Evolutionary conservation across 139 green algal species (phyloP), one percentile per base, ranked within the genome.

Genomic region (Chlorella sp.): DNA sequence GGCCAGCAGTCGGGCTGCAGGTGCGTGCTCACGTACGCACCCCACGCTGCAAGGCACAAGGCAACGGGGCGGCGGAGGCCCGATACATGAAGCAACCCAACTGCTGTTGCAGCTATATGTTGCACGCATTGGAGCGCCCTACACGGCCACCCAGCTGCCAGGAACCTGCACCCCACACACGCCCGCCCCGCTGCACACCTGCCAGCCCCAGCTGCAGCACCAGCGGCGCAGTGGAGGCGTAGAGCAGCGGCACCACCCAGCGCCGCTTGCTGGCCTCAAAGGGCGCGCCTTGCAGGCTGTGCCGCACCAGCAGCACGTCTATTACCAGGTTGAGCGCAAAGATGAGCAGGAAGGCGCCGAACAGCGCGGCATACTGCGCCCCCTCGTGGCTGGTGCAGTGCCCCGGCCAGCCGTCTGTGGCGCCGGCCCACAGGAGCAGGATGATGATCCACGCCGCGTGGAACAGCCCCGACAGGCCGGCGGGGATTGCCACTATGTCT

Each of bases 401-500:
- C 3, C 41, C 11, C 64, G 46, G 64, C 68, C 34, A 82, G 56
- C 26, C 56, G 78, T 9, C 41, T 6, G 34, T 84, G 0, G 60
- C 78, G 69, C 13, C 56, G 8, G 56, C 80, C 28, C 44, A 58
- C 1, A 90, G 48, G 3, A 90, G 40, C 32, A 92, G 74, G 14
- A 86, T 69, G 28, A 90, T 41, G 22, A 92, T 75, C 89, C 89
- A 92, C 19, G 73, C 36, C 22, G 64, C 26, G 43, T 92, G 87
- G 41, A 88, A 90, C 3, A 82, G 1, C 5, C 32, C 51, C 1
- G 65, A 56, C 6, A 86, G 38, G 34, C 70, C 16, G 1, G 79
- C 84, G 6, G 89, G 89, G 19, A 92, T 30, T 0, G 87, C 87
- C 41, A 92, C 62, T 74, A 89, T 86, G 38, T 89, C 86, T 78